These are phyloP conservation scores for Metarhizium album DNA, from an alignment of 2,329 filamentous ascomycete species.

Conservation along the genomic window DNA sequence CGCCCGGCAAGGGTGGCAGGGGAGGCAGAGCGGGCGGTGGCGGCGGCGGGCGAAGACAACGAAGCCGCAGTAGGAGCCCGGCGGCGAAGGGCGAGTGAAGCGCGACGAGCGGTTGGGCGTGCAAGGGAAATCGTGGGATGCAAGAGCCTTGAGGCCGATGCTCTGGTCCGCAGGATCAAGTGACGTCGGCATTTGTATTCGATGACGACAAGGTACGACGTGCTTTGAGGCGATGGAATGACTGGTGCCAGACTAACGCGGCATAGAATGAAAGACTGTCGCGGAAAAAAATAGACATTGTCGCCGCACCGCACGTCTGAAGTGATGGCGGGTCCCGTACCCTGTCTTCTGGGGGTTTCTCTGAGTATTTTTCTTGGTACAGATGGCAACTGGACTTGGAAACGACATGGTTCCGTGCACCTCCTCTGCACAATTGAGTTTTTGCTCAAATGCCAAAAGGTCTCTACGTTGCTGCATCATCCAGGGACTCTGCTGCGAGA, in stretches of 20 bases:
- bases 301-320: neutral
- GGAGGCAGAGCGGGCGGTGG: constrained; percentile 27
- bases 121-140: no score
- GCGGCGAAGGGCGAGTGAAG: constrained; percentile 24
- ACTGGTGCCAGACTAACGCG: neutral
- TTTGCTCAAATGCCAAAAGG: no score
- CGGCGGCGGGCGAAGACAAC: constrained; percentile 23
- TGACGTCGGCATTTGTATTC: constrained; percentile 8
- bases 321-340: neutral
- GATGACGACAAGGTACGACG: neutral
- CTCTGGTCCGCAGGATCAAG: constrained; percentile 3
- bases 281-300: neutral
- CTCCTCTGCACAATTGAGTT: neutral
- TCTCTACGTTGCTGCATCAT: neutral
- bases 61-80: constrained; percentile 40
- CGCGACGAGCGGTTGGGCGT: constrained; percentile 10
- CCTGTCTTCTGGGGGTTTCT: no score
- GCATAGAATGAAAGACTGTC: neutral
- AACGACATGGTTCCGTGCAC: neutral
- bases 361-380: neutral
- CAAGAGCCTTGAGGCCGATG: constrained; percentile 5
- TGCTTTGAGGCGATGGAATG: neutral
- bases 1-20: constrained; percentile 40
- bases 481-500: neutral
- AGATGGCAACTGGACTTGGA: neutral